Evolutionary conservation across 78 protist genomes (phyloP).

Genomic region (Polysphondylium violaceum): DNA sequence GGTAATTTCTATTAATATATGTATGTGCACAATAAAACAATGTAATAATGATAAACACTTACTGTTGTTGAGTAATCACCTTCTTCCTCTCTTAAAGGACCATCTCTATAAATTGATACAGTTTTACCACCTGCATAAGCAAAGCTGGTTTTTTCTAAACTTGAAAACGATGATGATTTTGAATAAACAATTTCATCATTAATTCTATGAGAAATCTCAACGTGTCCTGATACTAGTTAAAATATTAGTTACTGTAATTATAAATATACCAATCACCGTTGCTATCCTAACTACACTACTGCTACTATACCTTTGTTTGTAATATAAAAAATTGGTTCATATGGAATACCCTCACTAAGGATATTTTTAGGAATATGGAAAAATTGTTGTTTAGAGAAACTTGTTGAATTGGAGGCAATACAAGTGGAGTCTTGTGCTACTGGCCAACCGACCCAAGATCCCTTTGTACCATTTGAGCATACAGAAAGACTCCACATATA

Average conservation of each 20-base stretch:
- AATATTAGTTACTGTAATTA: not conserved
- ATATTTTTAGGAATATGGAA: conserved; percentile 4
- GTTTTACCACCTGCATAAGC: conserved; percentile 55
- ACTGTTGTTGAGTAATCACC: conserved; percentile 23
- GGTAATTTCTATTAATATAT: not conserved
- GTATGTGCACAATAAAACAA: not conserved
- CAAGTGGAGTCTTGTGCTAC: not conserved
- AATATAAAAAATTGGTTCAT: conserved; percentile 33
- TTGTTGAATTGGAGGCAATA: not conserved
- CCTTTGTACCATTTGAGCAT: not conserved
- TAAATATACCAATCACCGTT: not conserved
- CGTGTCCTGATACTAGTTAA: conserved; percentile 8
- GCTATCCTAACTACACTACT: too few species aligned
- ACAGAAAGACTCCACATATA: conserved; percentile 25
- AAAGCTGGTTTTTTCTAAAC: not conserved
- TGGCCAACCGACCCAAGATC: conserved; percentile 17
- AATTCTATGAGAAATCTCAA: conserved; percentile 7
- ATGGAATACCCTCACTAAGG: conserved; percentile 30
- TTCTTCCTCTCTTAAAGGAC: conserved; percentile 30
- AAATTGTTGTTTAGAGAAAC: not conserved
- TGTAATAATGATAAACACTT: not conserved
- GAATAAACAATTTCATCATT: not conserved
- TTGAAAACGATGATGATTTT: not conserved
- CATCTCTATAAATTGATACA: conserved; percentile 29
- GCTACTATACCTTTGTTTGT: conserved; percentile 43